Evolutionary conservation across 73 alveolate genomes (phyloP).

Genomic region (Paramecium caudatum): DNA sequence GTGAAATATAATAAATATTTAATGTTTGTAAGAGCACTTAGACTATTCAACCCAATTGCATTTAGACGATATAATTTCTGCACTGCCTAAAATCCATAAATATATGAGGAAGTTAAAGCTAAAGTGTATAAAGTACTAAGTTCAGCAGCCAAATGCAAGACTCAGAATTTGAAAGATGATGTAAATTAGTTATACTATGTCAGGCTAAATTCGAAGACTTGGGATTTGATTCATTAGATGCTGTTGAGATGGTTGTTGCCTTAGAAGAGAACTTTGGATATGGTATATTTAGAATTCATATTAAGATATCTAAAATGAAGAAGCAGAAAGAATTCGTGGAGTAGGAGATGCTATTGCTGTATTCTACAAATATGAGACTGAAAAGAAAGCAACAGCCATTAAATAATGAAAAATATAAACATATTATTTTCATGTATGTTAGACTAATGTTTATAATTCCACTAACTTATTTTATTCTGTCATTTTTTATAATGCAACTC

Average conservation of each 20-base stretch:
- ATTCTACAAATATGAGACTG: constrained; percentile 81
- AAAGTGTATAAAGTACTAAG: constrained; percentile 85
- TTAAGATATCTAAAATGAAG: constrained; percentile 79
- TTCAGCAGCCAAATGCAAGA: constrained; percentile 88
- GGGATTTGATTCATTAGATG: constrained; percentile 89
- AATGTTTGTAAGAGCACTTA: constrained; percentile 27
- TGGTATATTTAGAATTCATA: constrained; percentile 32
- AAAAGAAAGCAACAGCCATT: constrained; percentile 33
- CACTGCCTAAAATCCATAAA: constrained; percentile 71
- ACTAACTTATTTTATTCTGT: background rate
- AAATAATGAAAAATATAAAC: background rate
- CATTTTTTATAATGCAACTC: background rate
- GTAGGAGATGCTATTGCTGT: constrained; percentile 87
- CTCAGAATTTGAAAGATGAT: constrained; percentile 80
- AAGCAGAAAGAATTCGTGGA: constrained; percentile 85
- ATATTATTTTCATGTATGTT: background rate
- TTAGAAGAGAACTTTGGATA: constrained; percentile 88
- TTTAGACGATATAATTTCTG: constrained; percentile 49
- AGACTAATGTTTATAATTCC: background rate
- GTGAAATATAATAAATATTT: background rate
- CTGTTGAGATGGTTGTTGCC: constrained; percentile 88
- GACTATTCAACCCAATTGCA: constrained; percentile 5
- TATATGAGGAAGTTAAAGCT: constrained; percentile 84
- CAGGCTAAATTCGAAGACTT: constrained; percentile 88
- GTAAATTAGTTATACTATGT: background rate